Conservation (phyloP, 1,284 basidiomycete genomes). For the Phlebopus sp. region DNA sequence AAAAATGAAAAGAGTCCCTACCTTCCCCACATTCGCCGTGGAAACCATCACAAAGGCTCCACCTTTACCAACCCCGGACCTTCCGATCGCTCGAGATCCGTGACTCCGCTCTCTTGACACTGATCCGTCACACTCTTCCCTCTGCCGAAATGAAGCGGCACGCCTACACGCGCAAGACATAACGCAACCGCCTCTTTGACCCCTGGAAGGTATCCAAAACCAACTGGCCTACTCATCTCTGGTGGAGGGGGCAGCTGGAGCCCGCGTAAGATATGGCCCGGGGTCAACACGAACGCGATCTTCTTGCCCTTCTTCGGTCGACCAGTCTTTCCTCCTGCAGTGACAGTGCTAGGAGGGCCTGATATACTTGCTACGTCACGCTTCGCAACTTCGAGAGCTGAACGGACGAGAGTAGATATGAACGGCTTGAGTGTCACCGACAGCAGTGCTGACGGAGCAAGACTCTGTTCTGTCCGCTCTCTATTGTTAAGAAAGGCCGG, state of each 20-base stretch:
- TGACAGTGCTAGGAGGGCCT: constrained; percentile 2
- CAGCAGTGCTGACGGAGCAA: constrained; percentile 31
- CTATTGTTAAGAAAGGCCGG: constrained; percentile 9
- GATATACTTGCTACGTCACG: constrained; percentile 21
- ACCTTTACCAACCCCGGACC: neutral
- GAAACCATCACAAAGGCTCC: constrained; percentile 8
- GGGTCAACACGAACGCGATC: constrained; percentile 33
- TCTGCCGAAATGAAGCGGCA: constrained; percentile 20
- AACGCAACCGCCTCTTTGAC: constrained; percentile 20
- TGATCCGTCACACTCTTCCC: neutral
- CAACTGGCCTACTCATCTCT: neutral
- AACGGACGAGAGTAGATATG: constrained; percentile 25
- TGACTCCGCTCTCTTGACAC: neutral
- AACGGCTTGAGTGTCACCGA: constrained; percentile 28
- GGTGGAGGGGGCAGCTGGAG: constrained; percentile 18
- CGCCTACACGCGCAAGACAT: constrained; percentile 30
- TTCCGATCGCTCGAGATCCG: neutral
- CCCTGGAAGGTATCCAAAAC: constrained; percentile 3
- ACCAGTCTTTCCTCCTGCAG: constrained; percentile 11
- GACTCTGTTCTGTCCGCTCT: constrained; percentile 14
- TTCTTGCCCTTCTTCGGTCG: constrained; percentile 28
- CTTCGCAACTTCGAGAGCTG: constrained; percentile 29
- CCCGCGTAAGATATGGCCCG: constrained; percentile 37
- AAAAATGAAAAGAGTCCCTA: no score
- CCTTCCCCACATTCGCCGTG: no score